These are phyloP conservation scores for Trichoderma koningii DNA, from an alignment of 2,329 filamentous ascomycete genomes.

Conservation along the genomic window DNA sequence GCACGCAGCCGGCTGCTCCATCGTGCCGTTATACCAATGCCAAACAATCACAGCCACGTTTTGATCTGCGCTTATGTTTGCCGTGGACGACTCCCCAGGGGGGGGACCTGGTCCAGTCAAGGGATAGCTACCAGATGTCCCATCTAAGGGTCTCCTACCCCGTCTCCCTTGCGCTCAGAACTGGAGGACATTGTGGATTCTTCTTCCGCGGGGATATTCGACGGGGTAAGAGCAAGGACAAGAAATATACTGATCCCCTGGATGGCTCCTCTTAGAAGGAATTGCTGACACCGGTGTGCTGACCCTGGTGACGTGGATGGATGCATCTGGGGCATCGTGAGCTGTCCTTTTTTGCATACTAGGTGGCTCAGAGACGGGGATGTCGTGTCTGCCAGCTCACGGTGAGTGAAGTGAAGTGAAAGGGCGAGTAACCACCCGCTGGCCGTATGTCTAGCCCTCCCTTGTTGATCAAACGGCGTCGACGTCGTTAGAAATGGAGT, in stretches of 20 bases:
- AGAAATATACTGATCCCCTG: too few relatives aligned
- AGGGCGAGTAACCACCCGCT: background rate
- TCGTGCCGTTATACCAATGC: background rate
- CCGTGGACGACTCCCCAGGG: background rate
- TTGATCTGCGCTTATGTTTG: background rate
- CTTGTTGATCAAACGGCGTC: background rate
- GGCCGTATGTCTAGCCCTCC: background rate
- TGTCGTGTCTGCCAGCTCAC: too few relatives aligned
- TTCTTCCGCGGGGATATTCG: too few relatives aligned
- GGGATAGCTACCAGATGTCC: background rate
- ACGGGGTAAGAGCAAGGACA: too few relatives aligned
- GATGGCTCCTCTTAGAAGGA: too few relatives aligned
- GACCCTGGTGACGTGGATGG: too few relatives aligned
- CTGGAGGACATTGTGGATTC: too few relatives aligned
- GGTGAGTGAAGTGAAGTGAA: background rate
- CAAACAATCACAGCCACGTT: conserved; percentile 15
- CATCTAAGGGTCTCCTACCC: background rate
- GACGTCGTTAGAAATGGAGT: background rate
- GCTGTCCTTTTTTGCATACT: too few relatives aligned
- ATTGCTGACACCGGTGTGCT: too few relatives aligned
- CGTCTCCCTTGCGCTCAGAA: background rate
- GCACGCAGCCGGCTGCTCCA: conserved; percentile 1
- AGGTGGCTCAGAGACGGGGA: too few relatives aligned
- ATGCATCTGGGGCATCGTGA: too few relatives aligned
- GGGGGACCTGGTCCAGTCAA: background rate